Evolutionary conservation across 116 monocot genomes (phyloP), one percentile per base, ranked within the genome.

Genomic region (Dioscorea cayenensis): DNA sequence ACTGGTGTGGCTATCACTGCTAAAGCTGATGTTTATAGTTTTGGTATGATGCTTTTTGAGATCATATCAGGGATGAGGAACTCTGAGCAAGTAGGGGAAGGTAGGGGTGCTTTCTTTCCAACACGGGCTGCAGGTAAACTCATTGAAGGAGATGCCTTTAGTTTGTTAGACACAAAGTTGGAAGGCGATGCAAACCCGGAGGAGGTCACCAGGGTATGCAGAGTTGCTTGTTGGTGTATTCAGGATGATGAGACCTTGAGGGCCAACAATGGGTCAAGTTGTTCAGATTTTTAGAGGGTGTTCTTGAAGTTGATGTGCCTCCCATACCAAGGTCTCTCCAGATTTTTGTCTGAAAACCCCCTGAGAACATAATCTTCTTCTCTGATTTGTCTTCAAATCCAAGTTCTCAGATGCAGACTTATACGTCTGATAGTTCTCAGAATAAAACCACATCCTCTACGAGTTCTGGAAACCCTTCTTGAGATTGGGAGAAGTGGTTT

Each of bases 21-120:
- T 10, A 75, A 75, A 49, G 68, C 60, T 16, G 75, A 75, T 62
- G 75, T 75, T 27, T 75, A 75, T 50, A 75, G 75, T 43, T 75
- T 18, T 59, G 75, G 75, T 27, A 68, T 75, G 75, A 49, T 75
- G 58, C 68, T 75, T 6, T 68, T 75, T 25, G 75, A 75, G 28
- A 60, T 75, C 4, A 32, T 75, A n/a, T 60, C 75, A 0, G 77
- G 77, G 11, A 65, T 25, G 36, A 77, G 77, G 29, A 71, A 71
- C 52, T 37, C 21, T 12, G 69, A 69, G 7, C 32, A 49, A 67
- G 5, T 20, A 12, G 69, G 28, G 6, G 69, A 22, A 48, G 48
- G 49, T 20, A n/a, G 67, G 18, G 28, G 6, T 38, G 32, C 13
- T 12, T 65, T 32, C 18, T 67, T 67, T 19, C 67, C 67, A 18